A percentile compares a stretch with the other conserved stretches of the same genome.
These are phyloP conservation scores for Plenodomus lindquistii DNA, from an alignment of 2,329 filamentous ascomycete species.

Conservation along the genomic window DNA sequence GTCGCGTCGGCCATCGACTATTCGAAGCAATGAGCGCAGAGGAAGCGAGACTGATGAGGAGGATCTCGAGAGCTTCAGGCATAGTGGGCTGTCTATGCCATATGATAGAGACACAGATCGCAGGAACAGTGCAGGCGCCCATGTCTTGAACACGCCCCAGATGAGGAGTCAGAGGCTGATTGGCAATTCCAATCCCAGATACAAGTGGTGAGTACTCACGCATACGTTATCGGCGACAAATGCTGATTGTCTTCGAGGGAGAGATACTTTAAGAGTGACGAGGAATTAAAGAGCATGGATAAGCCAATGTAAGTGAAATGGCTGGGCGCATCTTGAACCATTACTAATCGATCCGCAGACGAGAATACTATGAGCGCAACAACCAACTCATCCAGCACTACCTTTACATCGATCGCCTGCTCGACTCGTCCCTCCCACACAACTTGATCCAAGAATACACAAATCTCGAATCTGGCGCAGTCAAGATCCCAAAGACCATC, in stretches of 20 bases:
- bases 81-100: conserved; percentile 29
- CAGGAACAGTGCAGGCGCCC: conserved; percentile 48
- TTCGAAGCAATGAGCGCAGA: conserved; percentile 34
- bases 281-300: conserved; percentile 71
- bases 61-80: conserved; percentile 32
- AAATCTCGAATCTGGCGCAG: conserved; percentile 60
- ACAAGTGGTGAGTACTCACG: conserved; percentile 60
- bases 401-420: conserved; percentile 85
- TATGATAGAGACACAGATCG: conserved; percentile 44
- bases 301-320: conserved; percentile 57
- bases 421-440: conserved; percentile 91
- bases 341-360: conserved; percentile 31
- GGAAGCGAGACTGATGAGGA: conserved; percentile 38
- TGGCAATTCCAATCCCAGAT: conserved; percentile 83
- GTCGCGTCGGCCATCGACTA: conserved; percentile 35
- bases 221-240: conserved; percentile 39
- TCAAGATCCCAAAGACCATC: conserved; percentile 74
- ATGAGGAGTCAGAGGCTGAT: conserved; percentile 85
- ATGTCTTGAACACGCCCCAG: conserved; percentile 60
- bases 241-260: conserved; percentile 49
- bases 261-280: conserved; percentile 80
- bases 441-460: conserved; percentile 90
- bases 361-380: conserved; percentile 84
- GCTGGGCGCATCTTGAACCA: not conserved
- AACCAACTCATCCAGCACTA: conserved; percentile 91